Base-by-base conservation (phyloP, 108 stramenopile species). In the Phaeodactylum tricornutum region DNA sequence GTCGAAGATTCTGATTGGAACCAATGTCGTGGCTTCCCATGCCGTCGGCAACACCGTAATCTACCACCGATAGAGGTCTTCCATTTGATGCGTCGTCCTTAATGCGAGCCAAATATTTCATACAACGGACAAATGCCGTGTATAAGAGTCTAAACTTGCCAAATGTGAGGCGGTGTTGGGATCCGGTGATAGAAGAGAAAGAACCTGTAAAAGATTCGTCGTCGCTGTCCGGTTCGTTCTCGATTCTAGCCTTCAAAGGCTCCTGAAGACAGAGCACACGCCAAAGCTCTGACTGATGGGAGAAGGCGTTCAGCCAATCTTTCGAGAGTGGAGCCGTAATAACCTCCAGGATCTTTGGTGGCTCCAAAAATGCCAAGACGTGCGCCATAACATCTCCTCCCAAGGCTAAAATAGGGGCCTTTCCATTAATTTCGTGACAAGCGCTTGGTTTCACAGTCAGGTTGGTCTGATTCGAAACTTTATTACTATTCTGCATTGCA, bases 211-310 rank as follows among this genome's bases (percentile, higher is more conserved):
- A 17, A 8, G 50, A 57, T 11, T 50, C 45, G 27, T 61, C 59
- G 21, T 48, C 59, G 12, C 17, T 23, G 39, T 56, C 54, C 21
- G 17, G 23, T 1, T 32, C 53, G 22, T 41, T 47, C 26, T 69
- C 69, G 1, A 85, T 57, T n/a, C 74, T 73, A 17, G 83, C 83
- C 57, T 78, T 78, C 66, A 90, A 90, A 6, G 87, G 87, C 36
- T 77, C 72, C 19, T 68, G 60, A 3, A 78, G 59, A 62, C 87
- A 90, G 22, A 90, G 47, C 12, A 79, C 69, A 45, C 81, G 71
- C 87, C 87, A 90, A 4, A 90, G 45, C 29, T 79, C 81, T 51
- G 77, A 75, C 35, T 77, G 79, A 7, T 23, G 49, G 12, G 87
- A 76, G 50, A 73, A 82, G n/a, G 62, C 71, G 21, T 49, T 19